Evolutionary conservation across 2,329 filamentous ascomycete species (phyloP).

Genomic region (Ramularia collo-cygni): DNA sequence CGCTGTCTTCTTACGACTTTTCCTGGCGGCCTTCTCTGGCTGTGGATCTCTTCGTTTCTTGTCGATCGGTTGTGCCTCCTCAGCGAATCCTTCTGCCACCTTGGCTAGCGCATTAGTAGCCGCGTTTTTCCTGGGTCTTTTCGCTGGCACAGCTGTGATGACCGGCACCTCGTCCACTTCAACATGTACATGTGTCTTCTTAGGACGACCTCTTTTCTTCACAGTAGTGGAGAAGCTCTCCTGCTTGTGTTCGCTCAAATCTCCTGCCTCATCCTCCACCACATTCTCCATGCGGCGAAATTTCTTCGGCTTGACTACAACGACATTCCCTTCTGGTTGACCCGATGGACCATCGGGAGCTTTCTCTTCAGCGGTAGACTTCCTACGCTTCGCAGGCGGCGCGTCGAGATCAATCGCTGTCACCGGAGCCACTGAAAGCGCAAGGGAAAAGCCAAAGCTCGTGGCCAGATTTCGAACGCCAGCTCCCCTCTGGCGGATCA

Average conservation of each 20-base stretch:
- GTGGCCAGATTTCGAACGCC: slow-evolving; percentile 23
- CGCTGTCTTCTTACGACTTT: slow-evolving; percentile 1
- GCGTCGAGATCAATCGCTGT: slow-evolving; percentile 6
- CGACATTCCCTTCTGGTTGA: not conserved
- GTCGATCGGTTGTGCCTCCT: slow-evolving; percentile 20
- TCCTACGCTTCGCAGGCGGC: slow-evolving; percentile 20
- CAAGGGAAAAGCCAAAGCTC: slow-evolving; percentile 27
- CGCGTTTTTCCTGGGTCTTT: slow-evolving; percentile 20
- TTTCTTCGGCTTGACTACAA: not conserved
- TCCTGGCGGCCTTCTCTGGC: slow-evolving; percentile 3
- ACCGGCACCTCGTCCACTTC: not conserved
- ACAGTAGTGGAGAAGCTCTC: slow-evolving; percentile 13
- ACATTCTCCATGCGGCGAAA: slow-evolving; percentile 1
- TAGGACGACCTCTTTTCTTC: slow-evolving; percentile 6
- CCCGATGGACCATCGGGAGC: not conserved
- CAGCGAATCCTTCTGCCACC: slow-evolving; percentile 18
- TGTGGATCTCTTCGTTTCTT: slow-evolving; percentile 15
- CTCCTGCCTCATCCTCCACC: slow-evolving; percentile 4
- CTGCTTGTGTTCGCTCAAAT: slow-evolving; percentile 4
- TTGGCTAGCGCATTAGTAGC: slow-evolving; percentile 19
- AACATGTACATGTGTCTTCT: slow-evolving; percentile 3
- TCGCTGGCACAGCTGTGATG: not conserved
- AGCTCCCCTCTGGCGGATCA: slow-evolving; percentile 28
- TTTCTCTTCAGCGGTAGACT: slow-evolving; percentile 6
- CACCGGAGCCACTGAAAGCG: slow-evolving; percentile 3